phyloP scores from a whole-genome alignment of 2,329 filamentous ascomycete genomes.

The Aspergillus phoenicis region DNA sequence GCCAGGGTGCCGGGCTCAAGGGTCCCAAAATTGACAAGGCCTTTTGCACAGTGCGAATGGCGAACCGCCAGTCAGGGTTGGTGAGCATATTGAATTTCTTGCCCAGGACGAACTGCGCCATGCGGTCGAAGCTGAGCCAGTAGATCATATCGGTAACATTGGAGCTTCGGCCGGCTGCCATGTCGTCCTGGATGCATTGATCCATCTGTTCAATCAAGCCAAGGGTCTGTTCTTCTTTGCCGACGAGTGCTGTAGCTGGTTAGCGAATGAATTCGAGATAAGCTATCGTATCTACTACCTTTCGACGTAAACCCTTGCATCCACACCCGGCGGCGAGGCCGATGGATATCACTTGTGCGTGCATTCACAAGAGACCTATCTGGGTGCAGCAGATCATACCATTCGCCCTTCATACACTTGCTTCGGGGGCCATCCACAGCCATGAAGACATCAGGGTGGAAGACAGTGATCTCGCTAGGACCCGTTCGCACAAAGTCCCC shows the following conservation, averaged over 20 bases:
- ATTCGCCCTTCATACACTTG: conserved; percentile 20
- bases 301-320: conserved; percentile 6
- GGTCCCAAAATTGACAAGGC: conserved; percentile 34
- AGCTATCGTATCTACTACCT: not conserved
- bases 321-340: not conserved
- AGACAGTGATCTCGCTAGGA: conserved; percentile 26
- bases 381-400: conserved; percentile 23
- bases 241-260: not conserved
- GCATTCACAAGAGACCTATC: conserved; percentile 14
- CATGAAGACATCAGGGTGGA: conserved; percentile 20
- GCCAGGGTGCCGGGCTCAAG: conserved; percentile 28
- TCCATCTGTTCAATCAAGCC: not conserved
- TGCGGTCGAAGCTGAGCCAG: conserved; percentile 38
- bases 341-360: conserved; percentile 9
- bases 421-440: conserved; percentile 20
- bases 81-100: conserved; percentile 36
- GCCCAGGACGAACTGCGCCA: conserved; percentile 37
- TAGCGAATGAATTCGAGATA: not conserved
- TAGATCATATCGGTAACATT: conserved; percentile 22
- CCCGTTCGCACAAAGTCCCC: conserved; percentile 42
- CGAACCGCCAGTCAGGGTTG: conserved; percentile 29
- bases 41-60: conserved; percentile 28
- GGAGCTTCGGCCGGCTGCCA: not conserved
- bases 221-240: not conserved
- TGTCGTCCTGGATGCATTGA: not conserved